Conservation (phyloP, 1,139 yeast genomes). For the Candida dubliniensis region DNA sequence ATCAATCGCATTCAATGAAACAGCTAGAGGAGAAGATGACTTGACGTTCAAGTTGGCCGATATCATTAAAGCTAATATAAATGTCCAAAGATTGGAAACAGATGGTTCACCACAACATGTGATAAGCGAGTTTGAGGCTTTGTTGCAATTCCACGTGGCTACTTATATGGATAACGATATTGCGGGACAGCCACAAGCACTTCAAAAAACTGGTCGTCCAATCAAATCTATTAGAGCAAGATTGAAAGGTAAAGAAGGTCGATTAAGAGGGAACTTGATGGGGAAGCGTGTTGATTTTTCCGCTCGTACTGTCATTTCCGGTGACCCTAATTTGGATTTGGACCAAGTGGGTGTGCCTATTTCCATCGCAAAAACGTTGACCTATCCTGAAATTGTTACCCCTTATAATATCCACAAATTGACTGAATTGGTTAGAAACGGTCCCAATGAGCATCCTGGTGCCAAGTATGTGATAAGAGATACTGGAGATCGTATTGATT, state of each 20-base stretch:
- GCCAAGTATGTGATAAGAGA: conserved; percentile 98
- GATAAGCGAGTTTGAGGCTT: conserved; percentile 91
- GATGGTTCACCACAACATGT: conserved; percentile 99
- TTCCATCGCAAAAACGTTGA: conserved; percentile 90
- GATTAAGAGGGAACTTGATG: conserved; percentile 97
- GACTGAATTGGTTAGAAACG: conserved; percentile 92
- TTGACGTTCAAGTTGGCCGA: conserved; percentile 97
- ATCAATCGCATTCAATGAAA: conserved; percentile 94
- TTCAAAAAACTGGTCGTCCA: conserved; percentile 98
- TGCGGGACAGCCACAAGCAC: conserved; percentile 99
- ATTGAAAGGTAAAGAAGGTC: conserved; percentile 98
- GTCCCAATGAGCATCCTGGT: conserved; percentile 99
- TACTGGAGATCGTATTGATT: conserved; percentile 97
- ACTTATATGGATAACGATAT: conserved; percentile 99
- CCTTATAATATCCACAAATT: conserved; percentile 93
- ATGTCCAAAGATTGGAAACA: conserved; percentile 93
- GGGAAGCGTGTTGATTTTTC: conserved; percentile 99
- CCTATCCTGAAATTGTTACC: conserved; percentile 97
- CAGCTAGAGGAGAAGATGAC: conserved; percentile 99
- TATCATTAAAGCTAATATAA: conserved; percentile 91
- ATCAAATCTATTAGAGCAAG: conserved; percentile 98
- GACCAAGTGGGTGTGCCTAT: conserved; percentile 99
- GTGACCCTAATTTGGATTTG: conserved; percentile 96
- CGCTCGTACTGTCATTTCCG: conserved; percentile 98
- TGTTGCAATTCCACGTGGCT: conserved; percentile 97